Evolutionary conservation across 768 basidiomycete species (phyloP).

Genomic region (Vararia minispora): DNA sequence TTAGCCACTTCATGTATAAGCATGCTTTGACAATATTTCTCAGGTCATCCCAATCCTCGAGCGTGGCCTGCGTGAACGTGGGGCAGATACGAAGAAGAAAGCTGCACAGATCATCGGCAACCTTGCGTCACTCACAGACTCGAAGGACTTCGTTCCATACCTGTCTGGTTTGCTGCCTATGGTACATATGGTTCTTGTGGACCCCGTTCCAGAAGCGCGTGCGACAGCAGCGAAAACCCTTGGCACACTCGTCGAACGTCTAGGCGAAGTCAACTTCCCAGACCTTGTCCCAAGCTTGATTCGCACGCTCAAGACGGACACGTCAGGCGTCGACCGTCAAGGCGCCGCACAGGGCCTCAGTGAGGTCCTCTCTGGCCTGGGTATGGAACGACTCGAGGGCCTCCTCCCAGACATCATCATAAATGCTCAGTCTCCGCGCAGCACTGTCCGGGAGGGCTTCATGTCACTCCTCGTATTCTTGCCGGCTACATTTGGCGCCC

Average conservation of each 20-base stretch:
- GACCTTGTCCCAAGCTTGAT: constrained; percentile 87
- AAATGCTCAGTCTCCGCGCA: constrained; percentile 80
- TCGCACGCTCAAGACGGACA: constrained; percentile 82
- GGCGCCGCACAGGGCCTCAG: constrained; percentile 96
- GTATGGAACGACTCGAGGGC: constrained; percentile 95
- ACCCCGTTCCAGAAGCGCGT: constrained; percentile 95
- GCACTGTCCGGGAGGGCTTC: constrained; percentile 94
- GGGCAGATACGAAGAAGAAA: constrained; percentile 91
- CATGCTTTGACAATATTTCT: constrained; percentile 1
- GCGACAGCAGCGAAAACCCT: constrained; percentile 96
- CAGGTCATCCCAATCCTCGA: constrained; percentile 94
- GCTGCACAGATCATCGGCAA: constrained; percentile 98
- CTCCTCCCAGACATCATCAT: constrained; percentile 88
- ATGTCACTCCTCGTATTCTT: constrained; percentile 95
- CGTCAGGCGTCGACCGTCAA: constrained; percentile 92
- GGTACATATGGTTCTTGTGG: constrained; percentile 86
- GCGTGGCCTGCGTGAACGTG: constrained; percentile 82
- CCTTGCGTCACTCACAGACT: constrained; percentile 78
- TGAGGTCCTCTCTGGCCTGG: constrained; percentile 89
- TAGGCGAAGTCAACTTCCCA: constrained; percentile 93
- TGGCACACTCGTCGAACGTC: constrained; percentile 90
- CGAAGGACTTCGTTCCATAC: constrained; percentile 92
- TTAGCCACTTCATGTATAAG: background rate
- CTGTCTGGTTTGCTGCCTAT: constrained; percentile 80
- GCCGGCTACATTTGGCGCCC: constrained; percentile 90